Conservation (phyloP, 192 early-diverging fungal genomes). For the Podila epicladia region DNA sequence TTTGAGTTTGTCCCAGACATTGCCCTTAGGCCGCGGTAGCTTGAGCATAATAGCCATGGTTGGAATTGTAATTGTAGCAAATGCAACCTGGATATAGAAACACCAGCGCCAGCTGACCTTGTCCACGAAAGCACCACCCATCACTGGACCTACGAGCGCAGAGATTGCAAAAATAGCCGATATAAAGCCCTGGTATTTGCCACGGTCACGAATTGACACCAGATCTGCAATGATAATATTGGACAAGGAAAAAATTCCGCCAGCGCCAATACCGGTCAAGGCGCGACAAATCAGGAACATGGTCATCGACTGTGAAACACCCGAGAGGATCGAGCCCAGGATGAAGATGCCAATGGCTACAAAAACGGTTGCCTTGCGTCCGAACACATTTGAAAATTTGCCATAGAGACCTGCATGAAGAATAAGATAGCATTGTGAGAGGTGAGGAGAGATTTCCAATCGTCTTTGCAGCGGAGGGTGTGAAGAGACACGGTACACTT, state of each 20-base stretch:
- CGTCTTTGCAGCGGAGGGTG: neutral
- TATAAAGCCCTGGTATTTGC: constrained; percentile 82
- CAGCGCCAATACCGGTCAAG: constrained; percentile 54
- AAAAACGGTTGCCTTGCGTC: constrained; percentile 47
- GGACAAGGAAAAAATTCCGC: constrained; percentile 77
- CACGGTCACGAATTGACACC: constrained; percentile 81
- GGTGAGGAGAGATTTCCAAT: neutral
- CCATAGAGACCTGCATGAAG: constrained; percentile 45
- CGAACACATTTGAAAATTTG: constrained; percentile 54
- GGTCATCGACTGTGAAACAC: constrained; percentile 32
- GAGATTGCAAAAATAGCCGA: constrained; percentile 81
- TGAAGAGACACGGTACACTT: neutral
- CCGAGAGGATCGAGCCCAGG: constrained; percentile 43
- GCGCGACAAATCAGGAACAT: constrained; percentile 49
- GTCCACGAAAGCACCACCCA: constrained; percentile 87
- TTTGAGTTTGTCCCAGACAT: constrained; percentile 64
- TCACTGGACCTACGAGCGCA: constrained; percentile 79
- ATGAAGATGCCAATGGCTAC: constrained; percentile 34
- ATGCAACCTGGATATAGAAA: constrained; percentile 68
- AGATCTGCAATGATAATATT: constrained; percentile 88
- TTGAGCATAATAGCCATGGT: constrained; percentile 68
- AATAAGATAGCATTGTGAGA: neutral
- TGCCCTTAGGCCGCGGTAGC: constrained; percentile 64
- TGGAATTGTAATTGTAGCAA: constrained; percentile 73
- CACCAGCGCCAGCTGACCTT: constrained; percentile 69